Conservation (phyloP, 176 grass and related monocot genomes). For the Musa troglodytarum region DNA sequence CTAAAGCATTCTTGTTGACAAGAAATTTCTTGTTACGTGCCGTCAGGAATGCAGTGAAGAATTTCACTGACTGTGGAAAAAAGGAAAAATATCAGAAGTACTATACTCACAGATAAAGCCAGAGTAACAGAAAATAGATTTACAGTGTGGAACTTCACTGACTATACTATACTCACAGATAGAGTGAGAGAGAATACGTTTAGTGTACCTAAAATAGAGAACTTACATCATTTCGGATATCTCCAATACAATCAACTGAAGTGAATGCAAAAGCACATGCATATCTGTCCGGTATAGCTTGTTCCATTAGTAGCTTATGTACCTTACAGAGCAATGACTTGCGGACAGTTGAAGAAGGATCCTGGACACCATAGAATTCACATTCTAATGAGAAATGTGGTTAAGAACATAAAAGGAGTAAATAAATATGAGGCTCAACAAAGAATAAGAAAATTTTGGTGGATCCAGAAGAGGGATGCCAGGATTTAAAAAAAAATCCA, state of each 20-base stretch:
- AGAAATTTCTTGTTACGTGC: constrained; percentile 37
- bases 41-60: constrained; percentile 66
- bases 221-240: constrained; percentile 73
- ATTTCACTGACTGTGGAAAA: constrained; percentile 43
- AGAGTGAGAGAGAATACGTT: constrained; percentile 5
- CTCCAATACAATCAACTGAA: constrained; percentile 52
- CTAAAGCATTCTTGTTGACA: constrained; percentile 27
- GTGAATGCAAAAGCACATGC: constrained; percentile 81
- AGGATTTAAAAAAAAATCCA: no score
- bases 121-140: constrained; percentile 9
- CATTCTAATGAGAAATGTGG: constrained; percentile 10
- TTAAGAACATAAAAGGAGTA: not conserved
- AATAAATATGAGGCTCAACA: not conserved
- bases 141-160: constrained; percentile 41
- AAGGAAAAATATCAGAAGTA: not conserved
- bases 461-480: no score
- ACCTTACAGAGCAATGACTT: constrained; percentile 67
- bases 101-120: not conserved
- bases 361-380: constrained; percentile 36
- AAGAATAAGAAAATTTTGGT: not conserved
- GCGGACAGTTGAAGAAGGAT: constrained; percentile 64
- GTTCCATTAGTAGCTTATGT: constrained; percentile 52
- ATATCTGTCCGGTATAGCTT: constrained; percentile 66
- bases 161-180: constrained; percentile 25
- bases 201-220: constrained; percentile 7